Base-by-base conservation (phyloP, 1,139 yeast species). In the Geotrichum aggregatum region DNA sequence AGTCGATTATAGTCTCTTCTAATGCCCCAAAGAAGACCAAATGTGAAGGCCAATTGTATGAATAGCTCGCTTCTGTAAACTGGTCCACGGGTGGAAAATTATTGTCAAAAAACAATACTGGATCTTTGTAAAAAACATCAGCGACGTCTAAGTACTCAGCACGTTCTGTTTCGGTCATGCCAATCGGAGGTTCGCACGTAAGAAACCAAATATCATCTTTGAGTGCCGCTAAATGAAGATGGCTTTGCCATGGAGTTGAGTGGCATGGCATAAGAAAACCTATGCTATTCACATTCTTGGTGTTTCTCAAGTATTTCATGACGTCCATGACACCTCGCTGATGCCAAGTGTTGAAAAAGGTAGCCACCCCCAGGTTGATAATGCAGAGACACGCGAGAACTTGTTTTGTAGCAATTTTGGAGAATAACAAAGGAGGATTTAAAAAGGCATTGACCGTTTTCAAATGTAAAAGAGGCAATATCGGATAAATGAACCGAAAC, bases 181-280 rank as follows among this genome's bases (percentile, higher is more conserved):
- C 57, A 40, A 87, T 68, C 0, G 98, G 98, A 0, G 98, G 99
- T 57, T 88, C 95, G 66, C 99, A 94, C 0, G 96, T 82, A 39
- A 94, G 72, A 55, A 84, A 84, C 96, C 96, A 87, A 2, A 80
- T 68, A 7, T 70, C 68, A 16, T 40, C 41, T 5, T 42, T 28
- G n/a, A 54, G 47, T 16, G 75, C 76, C 6, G 71, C 67, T 22
- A 85, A 70, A 62, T 89, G 96, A 42, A 94, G 68, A 62, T 85
- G 82, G 35, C 95, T 80, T 63, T 88, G 96, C 84, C 95, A 87
- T 2, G 98, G 98, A 0, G 98, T 91, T 0, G 98, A 91, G 66
- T 94, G 98, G 63, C 98, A 94, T 0, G 99, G 98, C 65, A 91
- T 87, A 18, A 94, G 67, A 59, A 92, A 84, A 0, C 96, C 95